Evolutionary conservation across 257 asterid genomes (phyloP), one percentile per base, ranked within the genome.

Genomic region (Gentiana straminea): DNA sequence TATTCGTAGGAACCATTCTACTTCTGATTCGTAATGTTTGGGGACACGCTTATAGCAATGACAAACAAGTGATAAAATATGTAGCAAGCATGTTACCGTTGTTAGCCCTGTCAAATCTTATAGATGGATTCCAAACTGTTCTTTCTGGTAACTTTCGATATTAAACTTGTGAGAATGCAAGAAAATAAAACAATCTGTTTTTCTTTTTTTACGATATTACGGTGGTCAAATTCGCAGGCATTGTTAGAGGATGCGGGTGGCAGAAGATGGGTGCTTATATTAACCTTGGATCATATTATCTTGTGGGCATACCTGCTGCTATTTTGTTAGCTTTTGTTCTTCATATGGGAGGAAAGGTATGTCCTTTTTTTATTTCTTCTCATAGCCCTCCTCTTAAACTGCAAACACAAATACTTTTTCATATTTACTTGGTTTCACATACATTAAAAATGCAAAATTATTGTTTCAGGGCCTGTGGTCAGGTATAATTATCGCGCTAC

Each of bases 201-300:
- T 32, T 35, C 35, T 11, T 5, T 10, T 13, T 11, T 39, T 8
- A 41, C 4, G 4, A 2, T 24, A 1, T 43, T 13, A 32, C 32
- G 44, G 10, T 1, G 51, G 45, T 13, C 3, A 15, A 11, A 41
- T 11, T 5, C 12, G 1, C 67, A 77, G 89, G 89, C 4, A 65
- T 70, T 49, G 83, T 86, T 35, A 70, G 86, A 57, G 94, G 92
- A 3, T 80, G 92, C 61, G 94, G 94, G 8, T 78, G 92, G 94
- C 92, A 85, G 69, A 82, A 80, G 65, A 80, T 82, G 11, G 92
- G 86, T 7, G 94, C 94, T 34, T 54, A 74, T 0, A 78, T 82
- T 2, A 85, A 85, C 51, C 62, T 85, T 57, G 94, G 68, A 2
- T 68, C 94, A 3, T 82, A 82, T 64, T 82, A 82, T 52, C 59